phyloP scores from a whole-genome alignment of 352 stramenopile species.

The Pythium scleroteichum region DNA sequence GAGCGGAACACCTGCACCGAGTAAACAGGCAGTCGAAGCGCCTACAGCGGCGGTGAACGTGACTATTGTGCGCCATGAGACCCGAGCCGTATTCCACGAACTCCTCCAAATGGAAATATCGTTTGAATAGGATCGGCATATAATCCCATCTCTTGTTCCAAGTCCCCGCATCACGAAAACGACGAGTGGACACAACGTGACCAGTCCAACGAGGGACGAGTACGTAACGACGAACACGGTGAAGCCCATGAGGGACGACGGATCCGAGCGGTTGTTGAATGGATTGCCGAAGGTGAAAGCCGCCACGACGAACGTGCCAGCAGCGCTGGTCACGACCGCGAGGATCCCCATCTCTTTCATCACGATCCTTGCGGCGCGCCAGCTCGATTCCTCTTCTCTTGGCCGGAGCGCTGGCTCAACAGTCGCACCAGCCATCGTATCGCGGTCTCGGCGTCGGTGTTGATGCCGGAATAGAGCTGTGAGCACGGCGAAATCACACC shows the following conservation, averaged over 20 bases:
- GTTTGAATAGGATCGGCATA: background rate
- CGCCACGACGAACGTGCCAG: background rate
- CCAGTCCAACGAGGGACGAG: background rate
- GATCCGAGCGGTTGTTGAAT: background rate
- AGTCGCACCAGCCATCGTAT: too few species aligned
- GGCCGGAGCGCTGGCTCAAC: background rate
- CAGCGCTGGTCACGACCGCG: background rate
- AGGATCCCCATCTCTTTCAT: conserved; percentile 4
- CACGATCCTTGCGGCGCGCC: background rate
- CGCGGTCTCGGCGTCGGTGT: too few species aligned
- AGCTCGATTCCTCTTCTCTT: background rate
- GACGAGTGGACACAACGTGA: background rate
- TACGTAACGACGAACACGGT: background rate
- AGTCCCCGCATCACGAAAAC: background rate
- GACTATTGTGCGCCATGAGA: background rate
- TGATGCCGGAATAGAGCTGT: too few species aligned
- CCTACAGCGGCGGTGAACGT: background rate
- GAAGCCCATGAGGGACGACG: background rate
- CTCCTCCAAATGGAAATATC: background rate
- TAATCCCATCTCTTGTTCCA: background rate
- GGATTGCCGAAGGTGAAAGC: background rate
- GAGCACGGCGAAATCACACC: too few species aligned
- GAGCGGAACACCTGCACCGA: background rate
- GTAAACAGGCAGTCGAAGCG: background rate
- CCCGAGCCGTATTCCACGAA: background rate